phyloP scores from a whole-genome alignment of 164 flowering plant species.

The Chimonanthus salicifolius region DNA sequence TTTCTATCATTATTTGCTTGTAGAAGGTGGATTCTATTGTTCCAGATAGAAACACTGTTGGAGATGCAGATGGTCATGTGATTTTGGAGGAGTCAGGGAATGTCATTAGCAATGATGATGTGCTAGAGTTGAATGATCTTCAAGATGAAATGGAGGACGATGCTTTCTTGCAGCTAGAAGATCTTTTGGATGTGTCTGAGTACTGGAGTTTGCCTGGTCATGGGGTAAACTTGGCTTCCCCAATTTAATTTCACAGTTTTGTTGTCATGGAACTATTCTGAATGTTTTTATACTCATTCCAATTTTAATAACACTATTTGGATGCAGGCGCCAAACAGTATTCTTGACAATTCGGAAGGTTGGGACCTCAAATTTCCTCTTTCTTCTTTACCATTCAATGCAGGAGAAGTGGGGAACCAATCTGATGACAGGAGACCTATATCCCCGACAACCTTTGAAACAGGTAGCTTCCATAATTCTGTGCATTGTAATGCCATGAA shows the following conservation, averaged over 20 bases:
- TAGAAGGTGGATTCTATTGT: not conserved
- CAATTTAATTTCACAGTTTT: not conserved
- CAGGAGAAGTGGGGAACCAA: too few species aligned
- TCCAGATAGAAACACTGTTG: not conserved
- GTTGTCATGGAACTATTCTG: not conserved
- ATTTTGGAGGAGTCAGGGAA: constrained; percentile 28
- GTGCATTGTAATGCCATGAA: not conserved
- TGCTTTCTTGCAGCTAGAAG: constrained; percentile 4
- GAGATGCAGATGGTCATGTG: constrained; percentile 8
- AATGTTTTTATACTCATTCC: not conserved
- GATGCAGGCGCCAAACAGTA: not conserved
- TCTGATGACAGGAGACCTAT: not conserved
- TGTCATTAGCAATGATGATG: constrained; percentile 10
- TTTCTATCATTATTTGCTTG: constrained; percentile 1
- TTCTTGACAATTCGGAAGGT: not conserved
- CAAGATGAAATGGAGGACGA: not conserved
- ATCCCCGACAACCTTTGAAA: not conserved
- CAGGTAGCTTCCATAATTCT: not conserved
- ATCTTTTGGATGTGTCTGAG: not conserved
- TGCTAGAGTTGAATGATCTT: constrained; percentile 3
- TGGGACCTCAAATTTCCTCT: not conserved
- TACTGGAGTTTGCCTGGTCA: not conserved
- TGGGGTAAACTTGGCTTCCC: not conserved
- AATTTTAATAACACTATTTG: not conserved
- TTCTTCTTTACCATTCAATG: too few species aligned